These are phyloP conservation scores for Prosopis cineraria DNA, from an alignment of 306 rosid genomes.

Conservation along the genomic window DNA sequence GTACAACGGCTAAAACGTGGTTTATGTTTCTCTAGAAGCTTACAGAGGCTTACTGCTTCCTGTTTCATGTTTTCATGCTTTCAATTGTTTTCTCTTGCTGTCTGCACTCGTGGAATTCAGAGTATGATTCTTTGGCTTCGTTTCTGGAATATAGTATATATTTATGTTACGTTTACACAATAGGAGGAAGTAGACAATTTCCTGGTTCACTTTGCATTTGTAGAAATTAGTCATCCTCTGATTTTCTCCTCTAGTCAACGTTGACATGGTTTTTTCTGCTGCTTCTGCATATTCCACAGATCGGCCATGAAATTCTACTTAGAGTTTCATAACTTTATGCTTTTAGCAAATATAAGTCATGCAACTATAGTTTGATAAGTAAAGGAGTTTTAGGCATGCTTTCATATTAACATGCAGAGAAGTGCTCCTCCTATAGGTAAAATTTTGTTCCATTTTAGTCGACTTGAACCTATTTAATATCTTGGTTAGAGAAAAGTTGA, in stretches of 20 bases:
- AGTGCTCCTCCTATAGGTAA: not conserved
- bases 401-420: not conserved
- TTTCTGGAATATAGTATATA: not conserved
- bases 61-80: not conserved
- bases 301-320: not conserved
- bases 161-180: slow-evolving; percentile 3
- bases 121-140: not conserved
- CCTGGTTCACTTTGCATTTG: not conserved
- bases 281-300: not conserved
- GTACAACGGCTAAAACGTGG: not conserved
- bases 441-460: not conserved
- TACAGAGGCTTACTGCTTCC: slow-evolving; percentile 23
- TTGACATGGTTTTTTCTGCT: not conserved
- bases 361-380: not conserved
- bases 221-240: not conserved
- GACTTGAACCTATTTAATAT: not conserved
- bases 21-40: not conserved
- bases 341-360: not conserved
- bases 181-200: not conserved
- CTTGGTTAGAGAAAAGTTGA: not conserved
- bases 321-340: not conserved
- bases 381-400: not conserved
- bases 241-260: not conserved
- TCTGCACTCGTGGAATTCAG: not conserved
- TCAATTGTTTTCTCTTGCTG: not conserved